Base-by-base conservation (phyloP, 129 eudicot species). In the Smallanthus sonchifolius region DNA sequence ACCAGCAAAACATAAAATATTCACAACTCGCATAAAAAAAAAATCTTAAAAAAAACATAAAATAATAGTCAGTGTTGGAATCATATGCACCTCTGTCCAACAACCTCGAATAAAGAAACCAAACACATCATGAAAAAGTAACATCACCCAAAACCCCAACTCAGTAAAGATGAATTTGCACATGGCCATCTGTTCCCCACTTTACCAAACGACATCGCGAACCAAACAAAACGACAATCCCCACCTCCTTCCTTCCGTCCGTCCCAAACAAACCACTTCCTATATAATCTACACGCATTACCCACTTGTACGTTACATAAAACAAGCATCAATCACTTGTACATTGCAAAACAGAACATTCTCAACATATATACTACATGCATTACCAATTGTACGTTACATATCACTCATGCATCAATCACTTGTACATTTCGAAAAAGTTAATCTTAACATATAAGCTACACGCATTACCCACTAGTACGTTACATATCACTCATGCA, bases 161-260 rank as follows among this genome's bases (percentile, higher is more conserved):
- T 60, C 51, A 56, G 3, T 65, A 57, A 79, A 79, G 78, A 71
- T 79, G 82, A 64, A 63, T 49, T 52, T 49, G 67, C 82, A 78
- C 77, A 78, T 78, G 82, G 77, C 77, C 36, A 49, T 37, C 37
- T 14, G 28, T 35, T 65, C 54, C 49, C 73, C 36, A 47, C 79
- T 52, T 60, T n/a, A n/a, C 43, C 59, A 7, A 51, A 79, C 83
- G 83, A 79, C 78, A 79, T 20, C 15, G 34, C 40, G 54, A 30
- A 65, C 6, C 52, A 15, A 17, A 10, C 51, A 47, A 72, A 72
- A 79, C 83, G 78, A 79, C 83, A 79, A 28, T 0, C 52, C 20
- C 69, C 74, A 79, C 74, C 83, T 79, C 78, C 30, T 49, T 66
- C 52, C 39, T 13, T 4, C 2, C n/a, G n/a, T n/a, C n/a, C 9